These are phyloP conservation scores for Piper longum DNA, from an alignment of 164 flowering plant species.

Conservation along the genomic window DNA sequence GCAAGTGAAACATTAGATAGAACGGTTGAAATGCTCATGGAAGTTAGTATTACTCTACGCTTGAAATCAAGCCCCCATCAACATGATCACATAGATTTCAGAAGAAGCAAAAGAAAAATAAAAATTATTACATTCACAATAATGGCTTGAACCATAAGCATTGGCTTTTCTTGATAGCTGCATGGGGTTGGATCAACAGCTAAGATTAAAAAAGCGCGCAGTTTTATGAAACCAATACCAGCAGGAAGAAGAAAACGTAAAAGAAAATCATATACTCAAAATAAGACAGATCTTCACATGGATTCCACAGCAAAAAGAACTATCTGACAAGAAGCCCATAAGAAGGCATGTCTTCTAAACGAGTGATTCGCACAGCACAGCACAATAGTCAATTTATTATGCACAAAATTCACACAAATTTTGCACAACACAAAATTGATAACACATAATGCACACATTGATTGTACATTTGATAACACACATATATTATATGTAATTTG, in stretches of 20 bases:
- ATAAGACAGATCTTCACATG: background rate
- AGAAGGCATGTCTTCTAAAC: constrained; percentile 64
- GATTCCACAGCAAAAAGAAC: background rate
- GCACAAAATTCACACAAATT: no score
- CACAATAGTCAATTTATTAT: no score
- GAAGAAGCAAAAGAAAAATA: background rate
- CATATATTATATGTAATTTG: no score
- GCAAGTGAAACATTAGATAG: no score
- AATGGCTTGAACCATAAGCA: background rate
- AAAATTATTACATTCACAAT: background rate
- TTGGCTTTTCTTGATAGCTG: background rate
- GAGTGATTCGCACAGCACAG: no score
- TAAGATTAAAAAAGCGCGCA: background rate
- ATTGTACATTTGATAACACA: no score
- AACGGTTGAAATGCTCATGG: no score
- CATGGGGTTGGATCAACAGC: background rate
- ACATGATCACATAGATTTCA: background rate
- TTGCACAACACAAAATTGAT: no score
- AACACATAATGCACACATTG: no score
- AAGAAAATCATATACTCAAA: background rate
- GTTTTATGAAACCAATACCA: background rate
- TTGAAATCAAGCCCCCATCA: background rate
- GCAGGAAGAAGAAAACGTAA: background rate
- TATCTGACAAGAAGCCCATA: constrained; percentile 32
- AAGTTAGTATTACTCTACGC: background rate